phyloP scores from a whole-genome alignment of 2,329 filamentous ascomycete species.

The Verticillium tricorpus region DNA sequence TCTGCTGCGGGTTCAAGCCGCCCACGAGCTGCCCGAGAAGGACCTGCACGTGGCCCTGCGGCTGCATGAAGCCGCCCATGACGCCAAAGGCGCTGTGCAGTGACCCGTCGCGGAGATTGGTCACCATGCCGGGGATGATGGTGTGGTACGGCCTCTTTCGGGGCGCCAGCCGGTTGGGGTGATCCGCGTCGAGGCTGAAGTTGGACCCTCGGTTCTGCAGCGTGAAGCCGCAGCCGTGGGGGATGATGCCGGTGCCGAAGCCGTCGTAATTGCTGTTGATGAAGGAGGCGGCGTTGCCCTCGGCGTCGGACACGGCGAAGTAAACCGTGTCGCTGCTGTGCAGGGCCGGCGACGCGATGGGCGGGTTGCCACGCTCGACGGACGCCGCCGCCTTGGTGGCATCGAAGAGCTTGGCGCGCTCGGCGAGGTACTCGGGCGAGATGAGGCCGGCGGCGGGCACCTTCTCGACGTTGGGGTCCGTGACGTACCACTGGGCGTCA shows the following conservation, averaged over 20 bases:
- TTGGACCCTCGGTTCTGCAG: conserved; percentile 90
- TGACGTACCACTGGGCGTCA: conserved; percentile 85
- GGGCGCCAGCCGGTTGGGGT: conserved; percentile 78
- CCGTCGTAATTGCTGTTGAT: conserved; percentile 94
- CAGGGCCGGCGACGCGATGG: conserved; percentile 64
- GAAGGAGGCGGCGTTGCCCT: conserved; percentile 89
- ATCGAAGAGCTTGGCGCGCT: conserved; percentile 58
- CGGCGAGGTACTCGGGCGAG: conserved; percentile 67
- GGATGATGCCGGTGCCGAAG: conserved; percentile 84
- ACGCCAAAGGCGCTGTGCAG: conserved; percentile 88
- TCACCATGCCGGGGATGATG: conserved; percentile 90
- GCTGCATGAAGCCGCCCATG: conserved; percentile 99
- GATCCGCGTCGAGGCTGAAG: conserved; percentile 66
- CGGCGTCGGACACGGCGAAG: conserved; percentile 75
- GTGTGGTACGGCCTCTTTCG: conserved; percentile 93
- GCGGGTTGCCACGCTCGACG: conserved; percentile 58
- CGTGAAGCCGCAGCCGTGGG: conserved; percentile 82
- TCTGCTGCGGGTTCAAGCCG: conserved; percentile 76
- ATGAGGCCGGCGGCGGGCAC: conserved; percentile 70
- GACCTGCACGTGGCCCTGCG: conserved; percentile 92
- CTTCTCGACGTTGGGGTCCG: conserved; percentile 69
- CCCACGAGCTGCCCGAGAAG: conserved; percentile 85
- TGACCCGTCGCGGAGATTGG: conserved; percentile 66
- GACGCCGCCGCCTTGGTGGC: conserved; percentile 55
- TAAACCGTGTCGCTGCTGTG: conserved; percentile 91